phyloP scores from a whole-genome alignment of 768 basidiomycete species.

The Lyophyllum decastes region DNA sequence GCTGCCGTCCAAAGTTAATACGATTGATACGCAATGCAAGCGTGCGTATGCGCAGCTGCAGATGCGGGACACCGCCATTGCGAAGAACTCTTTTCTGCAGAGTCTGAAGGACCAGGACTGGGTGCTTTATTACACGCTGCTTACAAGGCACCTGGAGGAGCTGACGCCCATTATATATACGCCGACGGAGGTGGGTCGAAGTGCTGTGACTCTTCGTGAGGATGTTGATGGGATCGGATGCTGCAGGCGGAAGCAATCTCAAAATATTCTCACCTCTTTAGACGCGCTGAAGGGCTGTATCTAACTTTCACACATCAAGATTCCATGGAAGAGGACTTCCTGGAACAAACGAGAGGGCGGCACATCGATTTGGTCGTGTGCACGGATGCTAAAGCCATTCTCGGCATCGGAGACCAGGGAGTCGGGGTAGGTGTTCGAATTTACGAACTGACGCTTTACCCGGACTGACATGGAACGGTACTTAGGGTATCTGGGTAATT shows the following conservation, averaged over 20 bases:
- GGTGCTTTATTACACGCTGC: conserved; percentile 76
- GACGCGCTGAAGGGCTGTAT: conserved; percentile 77
- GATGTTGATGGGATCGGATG: neutral
- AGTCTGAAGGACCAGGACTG: conserved; percentile 80
- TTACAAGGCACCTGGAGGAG: conserved; percentile 59
- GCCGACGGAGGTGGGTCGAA: conserved; percentile 62
- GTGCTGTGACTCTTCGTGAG: neutral
- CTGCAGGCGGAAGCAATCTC: conserved; percentile 76
- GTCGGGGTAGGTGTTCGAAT: conserved; percentile 51
- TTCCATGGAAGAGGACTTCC: conserved; percentile 74
- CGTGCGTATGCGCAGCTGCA: conserved; percentile 71
- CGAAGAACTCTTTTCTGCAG: conserved; percentile 78
- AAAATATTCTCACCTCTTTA: conserved; percentile 82
- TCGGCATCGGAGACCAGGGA: conserved; percentile 69
- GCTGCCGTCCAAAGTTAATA: conserved; percentile 53
- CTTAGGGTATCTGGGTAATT: conserved; percentile 54
- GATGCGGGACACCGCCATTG: conserved; percentile 31
- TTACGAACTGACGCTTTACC: neutral
- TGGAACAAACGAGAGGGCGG: conserved; percentile 61
- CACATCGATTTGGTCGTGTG: conserved; percentile 80
- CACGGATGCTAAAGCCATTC: conserved; percentile 83
- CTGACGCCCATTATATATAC: conserved; percentile 79
- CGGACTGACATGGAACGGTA: too few relatives aligned
- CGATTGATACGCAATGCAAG: conserved; percentile 74
- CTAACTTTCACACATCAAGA: conserved; percentile 62